Evolutionary conservation across 768 basidiomycete species (phyloP), one percentile per base, ranked within the genome.

Genomic region (Suillus sp.): DNA sequence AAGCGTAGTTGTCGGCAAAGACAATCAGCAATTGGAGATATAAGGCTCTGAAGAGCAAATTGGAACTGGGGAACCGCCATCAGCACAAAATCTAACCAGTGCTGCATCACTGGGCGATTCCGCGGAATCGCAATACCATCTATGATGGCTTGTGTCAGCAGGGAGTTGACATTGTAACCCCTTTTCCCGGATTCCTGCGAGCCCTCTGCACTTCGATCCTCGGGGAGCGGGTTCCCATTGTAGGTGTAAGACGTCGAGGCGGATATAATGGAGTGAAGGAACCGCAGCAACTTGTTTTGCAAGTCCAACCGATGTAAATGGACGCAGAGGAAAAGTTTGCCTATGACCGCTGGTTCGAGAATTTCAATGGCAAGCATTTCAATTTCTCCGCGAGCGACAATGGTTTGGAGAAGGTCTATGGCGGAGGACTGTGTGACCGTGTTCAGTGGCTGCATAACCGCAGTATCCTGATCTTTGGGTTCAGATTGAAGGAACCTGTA

Each of bases 61-160:
- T 91, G 90, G 71, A 95, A 92, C 68, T 94, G 92, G 4, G 93
- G 89, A 20, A 96, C 78, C 1, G 94, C 92, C 88, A 93, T 92
- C 60, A 96, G 83, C 64, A 98, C 83, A 73, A 99, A 99, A 72
- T 99, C 96, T 32, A 99, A 81, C 96, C 96, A 99, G 69, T 97
- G 93, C 70, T 97, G 96, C 35, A 96, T 74, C 30, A 96, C 84
- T 1, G 93, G 83, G 34, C 89, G 86, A 75, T 96, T 97, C 35
- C 83, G 75, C 11, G 81, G 78, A 5, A 80, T 73, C 13, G 88
- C 79, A 54, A 99, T 86, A 3, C 93, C 96, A 70, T 96, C 93
- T 20, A 90, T 79, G 25, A 98, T 79, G 0, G 90, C 88, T 67
- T 91, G 91, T 0, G 90, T 82, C 32, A 97, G 76, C 48, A 94